Conservation (phyloP, 192 early-diverging fungal genomes). For the Glomus cerebriforme region DNA sequence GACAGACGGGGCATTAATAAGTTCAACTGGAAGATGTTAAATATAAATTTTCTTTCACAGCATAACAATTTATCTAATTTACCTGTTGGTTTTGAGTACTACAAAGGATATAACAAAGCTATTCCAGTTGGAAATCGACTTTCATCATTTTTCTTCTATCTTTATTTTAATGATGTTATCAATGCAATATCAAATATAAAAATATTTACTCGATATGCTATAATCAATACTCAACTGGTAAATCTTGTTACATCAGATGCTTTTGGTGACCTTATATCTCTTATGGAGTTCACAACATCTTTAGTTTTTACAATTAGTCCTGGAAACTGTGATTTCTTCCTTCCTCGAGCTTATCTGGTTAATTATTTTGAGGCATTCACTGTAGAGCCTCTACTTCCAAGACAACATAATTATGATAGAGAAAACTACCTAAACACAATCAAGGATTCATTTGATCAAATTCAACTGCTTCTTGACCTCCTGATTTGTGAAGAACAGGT, state of each 20-base stretch:
- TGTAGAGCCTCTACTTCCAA: neutral
- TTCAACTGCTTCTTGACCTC: neutral
- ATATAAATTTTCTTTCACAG: neutral
- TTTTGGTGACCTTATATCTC: constrained; percentile 15
- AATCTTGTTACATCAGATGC: neutral
- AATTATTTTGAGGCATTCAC: constrained; percentile 15
- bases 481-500: neutral
- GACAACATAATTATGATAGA: neutral
- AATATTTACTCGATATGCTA: neutral
- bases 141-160: neutral
- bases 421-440: neutral
- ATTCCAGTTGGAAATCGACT: constrained; percentile 10
- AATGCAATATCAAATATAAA: neutral
- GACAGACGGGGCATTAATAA: neutral
- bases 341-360: neutral
- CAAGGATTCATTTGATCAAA: neutral
- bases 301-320: neutral
- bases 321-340: constrained; percentile 2
- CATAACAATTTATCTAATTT: neutral
- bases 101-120: neutral
- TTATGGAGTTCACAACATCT: constrained; percentile 12
- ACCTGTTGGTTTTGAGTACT: constrained; percentile 15
- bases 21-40: neutral
- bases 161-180: neutral
- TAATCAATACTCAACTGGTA: neutral